These are phyloP conservation scores for Cucumis hystrix DNA, from an alignment of 306 rosid genomes.

Conservation along the genomic window DNA sequence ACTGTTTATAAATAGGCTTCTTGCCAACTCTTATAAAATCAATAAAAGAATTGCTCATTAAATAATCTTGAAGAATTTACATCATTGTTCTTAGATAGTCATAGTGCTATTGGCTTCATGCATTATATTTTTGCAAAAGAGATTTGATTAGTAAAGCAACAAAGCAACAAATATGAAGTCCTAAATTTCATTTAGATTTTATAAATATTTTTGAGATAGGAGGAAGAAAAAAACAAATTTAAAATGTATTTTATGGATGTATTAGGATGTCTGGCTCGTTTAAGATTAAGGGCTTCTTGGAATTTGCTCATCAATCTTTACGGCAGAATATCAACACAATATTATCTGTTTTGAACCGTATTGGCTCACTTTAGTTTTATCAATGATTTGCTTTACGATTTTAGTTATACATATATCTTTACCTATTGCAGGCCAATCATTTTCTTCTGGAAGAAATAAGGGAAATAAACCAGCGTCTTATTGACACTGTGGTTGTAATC, in stretches of 20 bases:
- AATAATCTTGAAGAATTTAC: too few relatives aligned
- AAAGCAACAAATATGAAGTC: neutral
- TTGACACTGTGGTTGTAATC: constrained; percentile 71
- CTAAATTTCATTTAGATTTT: neutral
- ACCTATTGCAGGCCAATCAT: constrained; percentile 54
- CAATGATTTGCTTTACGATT: neutral
- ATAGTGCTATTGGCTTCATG: neutral
- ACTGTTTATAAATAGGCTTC: too few relatives aligned
- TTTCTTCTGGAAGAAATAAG: constrained; percentile 79
- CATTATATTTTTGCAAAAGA: neutral
- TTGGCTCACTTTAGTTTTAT: neutral
- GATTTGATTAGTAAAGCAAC: neutral
- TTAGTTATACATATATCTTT: neutral
- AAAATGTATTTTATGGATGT: neutral
- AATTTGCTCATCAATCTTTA: neutral
- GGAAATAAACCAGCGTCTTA: constrained; percentile 65
- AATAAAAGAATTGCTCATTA: too few relatives aligned
- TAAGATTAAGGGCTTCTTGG: neutral
- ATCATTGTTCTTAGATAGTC: neutral
- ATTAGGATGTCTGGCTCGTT: neutral
- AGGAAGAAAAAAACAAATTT: neutral
- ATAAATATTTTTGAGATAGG: neutral
- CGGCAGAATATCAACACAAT: neutral
- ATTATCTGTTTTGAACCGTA: neutral
- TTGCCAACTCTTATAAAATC: too few relatives aligned